Evolutionary conservation across 441 rosid species (phyloP).

Genomic region (Dalechampia spathulata): DNA sequence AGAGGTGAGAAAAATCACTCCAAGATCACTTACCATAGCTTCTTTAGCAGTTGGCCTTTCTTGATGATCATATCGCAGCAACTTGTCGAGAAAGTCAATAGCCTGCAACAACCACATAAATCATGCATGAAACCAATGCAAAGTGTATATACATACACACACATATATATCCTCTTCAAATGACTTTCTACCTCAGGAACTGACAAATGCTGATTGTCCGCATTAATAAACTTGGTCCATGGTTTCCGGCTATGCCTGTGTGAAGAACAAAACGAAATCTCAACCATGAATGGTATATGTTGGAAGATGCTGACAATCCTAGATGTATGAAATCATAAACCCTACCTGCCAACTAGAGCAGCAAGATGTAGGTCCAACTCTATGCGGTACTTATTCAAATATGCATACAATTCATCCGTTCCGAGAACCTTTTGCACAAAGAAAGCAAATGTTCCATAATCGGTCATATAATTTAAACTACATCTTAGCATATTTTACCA

Average conservation of each 20-base stretch:
- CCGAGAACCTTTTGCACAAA: constrained; percentile 62
- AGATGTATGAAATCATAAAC: not conserved
- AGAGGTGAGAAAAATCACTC: no score
- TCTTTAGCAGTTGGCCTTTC: constrained; percentile 98
- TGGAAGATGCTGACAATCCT: not conserved
- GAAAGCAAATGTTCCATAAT: not conserved
- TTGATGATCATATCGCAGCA: constrained; percentile 95
- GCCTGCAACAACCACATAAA: constrained; percentile 39
- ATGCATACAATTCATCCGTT: constrained; percentile 81
- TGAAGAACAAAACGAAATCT: constrained; percentile 1
- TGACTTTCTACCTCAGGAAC: constrained; percentile 65
- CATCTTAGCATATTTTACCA: no score
- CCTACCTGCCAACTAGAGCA: constrained; percentile 85
- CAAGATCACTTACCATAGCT: constrained; percentile 99
- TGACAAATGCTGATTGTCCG: constrained; percentile 83
- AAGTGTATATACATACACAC: not conserved
- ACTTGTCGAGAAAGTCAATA: constrained; percentile 88
- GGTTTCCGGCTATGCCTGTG: constrained; percentile 88
- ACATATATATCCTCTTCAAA: not conserved
- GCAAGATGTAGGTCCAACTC: constrained; percentile 90
- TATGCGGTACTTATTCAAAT: constrained; percentile 72
- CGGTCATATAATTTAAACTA: not conserved
- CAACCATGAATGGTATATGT: constrained; percentile 7
- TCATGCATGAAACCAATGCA: not conserved
- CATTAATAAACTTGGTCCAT: constrained; percentile 79